phyloP scores from a whole-genome alignment of 2,329 filamentous ascomycete genomes.

The Talaromyces pinophilus region DNA sequence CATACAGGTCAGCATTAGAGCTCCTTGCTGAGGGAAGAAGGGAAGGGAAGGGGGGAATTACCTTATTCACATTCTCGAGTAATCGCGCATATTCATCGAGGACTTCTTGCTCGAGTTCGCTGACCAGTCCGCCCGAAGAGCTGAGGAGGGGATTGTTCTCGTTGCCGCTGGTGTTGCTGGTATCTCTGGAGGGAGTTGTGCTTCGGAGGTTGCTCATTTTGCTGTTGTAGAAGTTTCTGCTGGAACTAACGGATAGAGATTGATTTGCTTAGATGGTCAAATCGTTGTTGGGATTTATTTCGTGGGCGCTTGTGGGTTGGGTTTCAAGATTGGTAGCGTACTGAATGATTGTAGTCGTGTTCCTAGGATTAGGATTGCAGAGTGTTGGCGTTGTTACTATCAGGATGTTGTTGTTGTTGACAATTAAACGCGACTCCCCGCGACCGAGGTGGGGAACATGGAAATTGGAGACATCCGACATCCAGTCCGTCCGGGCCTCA shows the following conservation, averaged over 20 bases:
- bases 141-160: constrained; percentile 41
- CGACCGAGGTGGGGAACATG: constrained; percentile 5
- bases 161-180: constrained; percentile 13
- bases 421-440: constrained; percentile 10
- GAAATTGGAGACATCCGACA: neutral
- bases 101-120: constrained; percentile 87
- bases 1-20: neutral
- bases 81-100: constrained; percentile 89
- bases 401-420: neutral
- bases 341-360: neutral
- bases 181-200: constrained; percentile 18
- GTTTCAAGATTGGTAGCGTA: neutral
- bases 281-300: neutral
- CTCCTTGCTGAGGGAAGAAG: no score
- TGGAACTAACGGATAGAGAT: neutral
- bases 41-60: constrained; percentile 38
- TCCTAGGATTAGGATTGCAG: neutral
- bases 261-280: neutral
- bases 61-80: constrained; percentile 87
- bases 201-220: constrained; percentile 9
- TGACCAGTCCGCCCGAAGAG: constrained; percentile 51
- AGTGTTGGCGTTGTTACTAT: neutral
- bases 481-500: no score
- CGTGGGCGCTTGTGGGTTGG: neutral
- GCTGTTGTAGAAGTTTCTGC: neutral